A percentile compares a stretch with the other conserved stretches of the same genome.
These are phyloP conservation scores for Chlorella sp. DNA, from an alignment of 139 green algal species.

Conservation along the genomic window DNA sequence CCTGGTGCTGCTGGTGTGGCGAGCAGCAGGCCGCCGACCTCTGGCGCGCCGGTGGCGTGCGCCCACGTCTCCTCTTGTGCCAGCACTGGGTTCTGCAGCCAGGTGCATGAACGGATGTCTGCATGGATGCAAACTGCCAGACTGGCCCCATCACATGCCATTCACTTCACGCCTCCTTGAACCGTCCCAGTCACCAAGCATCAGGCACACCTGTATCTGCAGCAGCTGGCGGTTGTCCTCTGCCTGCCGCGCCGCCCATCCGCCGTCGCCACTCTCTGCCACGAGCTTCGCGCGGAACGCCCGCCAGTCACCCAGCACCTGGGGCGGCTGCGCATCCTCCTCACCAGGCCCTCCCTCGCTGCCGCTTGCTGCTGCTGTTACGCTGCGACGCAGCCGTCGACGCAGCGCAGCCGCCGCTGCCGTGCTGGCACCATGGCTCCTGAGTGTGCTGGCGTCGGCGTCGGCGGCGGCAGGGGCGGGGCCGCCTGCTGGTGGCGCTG, in stretches of 20 bases:
- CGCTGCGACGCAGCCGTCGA: not conserved
- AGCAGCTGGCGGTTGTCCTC: slow-evolving; percentile 19
- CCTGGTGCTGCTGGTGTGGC: slow-evolving; percentile 39
- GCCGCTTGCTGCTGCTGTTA: not conserved
- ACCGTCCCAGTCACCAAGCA: too few relatives aligned
- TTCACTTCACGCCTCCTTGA: too few relatives aligned
- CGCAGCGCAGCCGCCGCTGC: too few relatives aligned
- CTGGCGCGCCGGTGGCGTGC: slow-evolving; percentile 46
- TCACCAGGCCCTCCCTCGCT: not conserved
- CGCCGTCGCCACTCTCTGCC: not conserved
- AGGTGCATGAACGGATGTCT: too few relatives aligned
- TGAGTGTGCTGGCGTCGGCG: too few relatives aligned
- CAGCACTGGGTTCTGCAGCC: slow-evolving; percentile 6
- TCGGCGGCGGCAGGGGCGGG: too few relatives aligned
- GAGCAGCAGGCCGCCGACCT: slow-evolving; percentile 67
- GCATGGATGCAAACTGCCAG: too few relatives aligned
- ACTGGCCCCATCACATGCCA: too few relatives aligned
- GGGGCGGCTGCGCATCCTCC: not conserved
- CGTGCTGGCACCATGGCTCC: too few relatives aligned
- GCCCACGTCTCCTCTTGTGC: slow-evolving; percentile 56
- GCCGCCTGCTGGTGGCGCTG: too few relatives aligned
- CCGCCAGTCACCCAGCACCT: slow-evolving; percentile 1
- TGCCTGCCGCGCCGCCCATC: slow-evolving; percentile 19
- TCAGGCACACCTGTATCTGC: not conserved
- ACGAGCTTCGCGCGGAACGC: slow-evolving; percentile 5